These are phyloP conservation scores for Conringia planisiliqua DNA, from an alignment of 345 rosid species.

Conservation along the genomic window DNA sequence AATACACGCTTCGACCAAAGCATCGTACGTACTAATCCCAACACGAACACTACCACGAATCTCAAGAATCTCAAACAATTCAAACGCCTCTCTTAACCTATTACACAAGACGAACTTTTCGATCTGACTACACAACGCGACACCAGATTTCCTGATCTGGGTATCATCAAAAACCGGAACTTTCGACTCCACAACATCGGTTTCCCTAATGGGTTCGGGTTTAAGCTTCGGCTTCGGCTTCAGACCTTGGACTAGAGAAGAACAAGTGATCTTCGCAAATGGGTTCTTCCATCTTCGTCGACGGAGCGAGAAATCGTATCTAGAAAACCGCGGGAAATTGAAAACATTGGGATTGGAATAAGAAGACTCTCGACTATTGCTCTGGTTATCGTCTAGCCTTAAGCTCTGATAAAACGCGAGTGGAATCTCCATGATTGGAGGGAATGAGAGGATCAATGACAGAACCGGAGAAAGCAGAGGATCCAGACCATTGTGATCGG, in stretches of 20 bases:
- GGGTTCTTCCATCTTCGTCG: conserved; percentile 44
- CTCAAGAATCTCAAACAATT: conserved; percentile 78
- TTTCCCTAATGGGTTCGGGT: conserved; percentile 39
- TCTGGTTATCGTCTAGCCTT: conserved; percentile 42
- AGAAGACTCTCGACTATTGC: neutral
- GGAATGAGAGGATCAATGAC: neutral
- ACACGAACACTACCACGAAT: conserved; percentile 47
- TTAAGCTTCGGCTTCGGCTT: conserved; percentile 55
- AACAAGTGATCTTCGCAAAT: conserved; percentile 42
- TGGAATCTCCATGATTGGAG: conserved; percentile 52
- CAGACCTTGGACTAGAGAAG: conserved; percentile 46
- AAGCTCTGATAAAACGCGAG: conserved; percentile 42
- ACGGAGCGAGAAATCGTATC: conserved; percentile 38
- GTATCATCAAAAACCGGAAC: conserved; percentile 18
- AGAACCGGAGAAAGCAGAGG: neutral
- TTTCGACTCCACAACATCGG: conserved; percentile 10
- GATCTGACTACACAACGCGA: conserved; percentile 65
- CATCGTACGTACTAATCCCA: conserved; percentile 60
- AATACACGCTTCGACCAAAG: conserved; percentile 70
- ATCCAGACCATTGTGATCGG: conserved; percentile 19
- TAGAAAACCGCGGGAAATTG: conserved; percentile 34
- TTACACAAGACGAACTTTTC: conserved; percentile 61
- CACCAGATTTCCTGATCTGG: conserved; percentile 40
- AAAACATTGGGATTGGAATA: conserved; percentile 28
- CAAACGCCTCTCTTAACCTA: conserved; percentile 65